Base-by-base conservation (phyloP, 345 rosid species). In the Gossypioides kirkii region DNA sequence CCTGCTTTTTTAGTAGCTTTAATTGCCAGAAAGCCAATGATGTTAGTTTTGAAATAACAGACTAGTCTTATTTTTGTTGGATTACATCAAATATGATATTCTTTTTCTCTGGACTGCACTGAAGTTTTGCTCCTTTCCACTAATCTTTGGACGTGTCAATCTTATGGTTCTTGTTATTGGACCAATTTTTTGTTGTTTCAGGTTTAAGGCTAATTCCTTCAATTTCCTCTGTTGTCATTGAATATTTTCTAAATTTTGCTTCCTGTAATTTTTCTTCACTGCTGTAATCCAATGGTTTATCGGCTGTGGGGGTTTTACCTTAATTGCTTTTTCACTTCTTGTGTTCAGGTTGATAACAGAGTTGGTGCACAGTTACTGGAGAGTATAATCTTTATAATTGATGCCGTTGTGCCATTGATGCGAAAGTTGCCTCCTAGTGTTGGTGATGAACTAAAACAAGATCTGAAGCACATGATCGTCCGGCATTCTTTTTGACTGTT, bases 401-500 rank as follows among this genome's bases (percentile, higher is more conserved):
- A 92, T 81, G 85, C 99, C 73, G 97, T 89, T 70, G 84, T 95
- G 68, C 96, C 98, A 52, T 82, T 91, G 80, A 88, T 91, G 73
- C 88, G 89, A 74, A 95, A 92, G 88, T 82, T 92, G 77, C 94
- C 99, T 62, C 82, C 61, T 45, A 86, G 75, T 85, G 86, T 95
- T 70, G 78, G 79, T 54, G 99, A 95, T 80, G 99, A 95, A 85
- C 89, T 95, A 69, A 91, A 90, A 78, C 99, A 93, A 85, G 99
- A 95, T 81, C 83, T 95, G 88, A 95, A 88, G 87, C 84, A 92
- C 71, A 95, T 91, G 98, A 91, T 95, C 66, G 90, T 89, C 77
- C 96, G 94, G 5, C 97, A 93, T 86, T 88, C 99, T 20, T 95
- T 85, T 82, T 95, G 83, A 88, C 97, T 26, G 99, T 95, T 77